phyloP scores from a whole-genome alignment of 352 stramenopile genomes.

The Pythium coloratum region DNA sequence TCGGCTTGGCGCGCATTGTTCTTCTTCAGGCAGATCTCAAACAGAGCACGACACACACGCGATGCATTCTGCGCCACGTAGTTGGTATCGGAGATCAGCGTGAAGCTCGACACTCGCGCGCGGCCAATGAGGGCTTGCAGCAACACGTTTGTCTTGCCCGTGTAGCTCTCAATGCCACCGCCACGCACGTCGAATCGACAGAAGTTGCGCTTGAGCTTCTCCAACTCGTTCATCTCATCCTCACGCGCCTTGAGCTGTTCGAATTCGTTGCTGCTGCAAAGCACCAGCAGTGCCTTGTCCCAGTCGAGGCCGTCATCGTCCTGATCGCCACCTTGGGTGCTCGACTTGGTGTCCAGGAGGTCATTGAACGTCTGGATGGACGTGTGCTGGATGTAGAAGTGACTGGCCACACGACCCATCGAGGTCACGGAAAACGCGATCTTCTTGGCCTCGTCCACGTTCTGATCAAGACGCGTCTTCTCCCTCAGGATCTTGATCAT shows the following conservation, averaged over 20 bases:
- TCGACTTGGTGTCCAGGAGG: slow-evolving; percentile 72
- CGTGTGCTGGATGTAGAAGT: slow-evolving; percentile 99
- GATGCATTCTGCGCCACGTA: slow-evolving; percentile 99
- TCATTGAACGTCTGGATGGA: slow-evolving; percentile 99
- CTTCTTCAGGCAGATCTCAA: slow-evolving; percentile 97
- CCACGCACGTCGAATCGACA: slow-evolving; percentile 89
- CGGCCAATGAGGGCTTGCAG: slow-evolving; percentile 87
- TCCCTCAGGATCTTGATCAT: slow-evolving; percentile 85
- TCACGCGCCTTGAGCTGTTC: slow-evolving; percentile 95
- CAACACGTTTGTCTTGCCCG: slow-evolving; percentile 97
- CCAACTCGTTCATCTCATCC: slow-evolving; percentile 93
- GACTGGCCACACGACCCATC: slow-evolving; percentile 96
- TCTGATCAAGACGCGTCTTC: slow-evolving; percentile 30
- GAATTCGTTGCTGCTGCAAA: slow-evolving; percentile 93
- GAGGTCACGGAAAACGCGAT: slow-evolving; percentile 93
- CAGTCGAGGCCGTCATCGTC: slow-evolving; percentile 58
- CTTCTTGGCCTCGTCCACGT: slow-evolving; percentile 38
- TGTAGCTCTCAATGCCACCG: slow-evolving; percentile 90
- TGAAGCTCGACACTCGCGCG: slow-evolving; percentile 93
- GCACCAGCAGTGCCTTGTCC: slow-evolving; percentile 68
- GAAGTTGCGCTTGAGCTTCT: slow-evolving; percentile 89
- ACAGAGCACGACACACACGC: slow-evolving; percentile 96
- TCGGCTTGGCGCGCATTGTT: slow-evolving; percentile 84
- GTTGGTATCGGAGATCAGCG: slow-evolving; percentile 98
- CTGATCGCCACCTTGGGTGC: slow-evolving; percentile 4